Evolutionary conservation across 2,329 filamentous ascomycete genomes (phyloP), one percentile per base, ranked within the genome.

Genomic region (Neofusicoccum cordaticola): DNA sequence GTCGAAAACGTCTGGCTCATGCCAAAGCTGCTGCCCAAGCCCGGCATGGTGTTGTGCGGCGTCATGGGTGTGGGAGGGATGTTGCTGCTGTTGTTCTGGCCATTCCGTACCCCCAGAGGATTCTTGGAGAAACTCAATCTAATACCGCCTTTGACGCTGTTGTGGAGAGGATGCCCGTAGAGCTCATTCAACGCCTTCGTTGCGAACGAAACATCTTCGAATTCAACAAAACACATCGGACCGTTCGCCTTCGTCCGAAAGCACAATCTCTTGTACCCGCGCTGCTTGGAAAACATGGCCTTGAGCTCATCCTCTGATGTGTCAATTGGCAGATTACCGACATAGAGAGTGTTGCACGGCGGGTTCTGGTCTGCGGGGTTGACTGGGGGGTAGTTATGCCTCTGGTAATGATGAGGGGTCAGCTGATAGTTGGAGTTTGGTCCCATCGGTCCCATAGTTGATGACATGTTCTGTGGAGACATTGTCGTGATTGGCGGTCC

Each of bases 221-320:
- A 99, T 77, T 99, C 95, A 42, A 99, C 95, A 77, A 98, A 98
- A 75, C 95, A 98, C 93, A 98, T 98, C 1, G 94, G 94, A 0
- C 94, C 94, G 71, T 97, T 97, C 69, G 91, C 87, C 81, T 98
- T 98, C 62, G 93, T 96, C 39, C 94, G 87, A 83, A 97, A 97
- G 74, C 93, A 97, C 7, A 99, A 87, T 34, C 95, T 86, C 80
- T 96, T 98, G 81, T 97, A 99, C 3, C 95, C 95, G 53, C 93
- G 89, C 76, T 96, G 92, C 78, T 93, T 94, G 31, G 90, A 93
- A 74, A 99, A 99, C 73, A 97, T 85, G 22, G 90, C 87, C 79
- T 98, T 98, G 64, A 99, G 85, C 76, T 98, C 95, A 73, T 98
- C 94, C 73, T 99, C 95, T 0, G 91, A 94, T 0, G 93, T 96